Conservation (phyloP, 768 basidiomycete species). For the Nidularia pulvinata region DNA sequence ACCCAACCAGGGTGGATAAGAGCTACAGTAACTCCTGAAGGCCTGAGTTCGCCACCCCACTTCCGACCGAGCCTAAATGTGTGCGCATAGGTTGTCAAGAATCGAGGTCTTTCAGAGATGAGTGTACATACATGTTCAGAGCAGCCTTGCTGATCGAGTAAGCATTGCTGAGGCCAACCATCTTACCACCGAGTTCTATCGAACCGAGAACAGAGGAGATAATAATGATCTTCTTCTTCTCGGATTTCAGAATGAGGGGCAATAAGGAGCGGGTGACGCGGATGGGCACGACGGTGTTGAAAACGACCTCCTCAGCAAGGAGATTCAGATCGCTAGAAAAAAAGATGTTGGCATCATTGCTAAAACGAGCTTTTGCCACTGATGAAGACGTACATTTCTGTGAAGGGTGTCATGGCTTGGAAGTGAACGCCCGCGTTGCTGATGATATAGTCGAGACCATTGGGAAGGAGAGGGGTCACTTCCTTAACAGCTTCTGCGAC, state of each 20-base stretch:
- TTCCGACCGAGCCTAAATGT: slow-evolving; percentile 16
- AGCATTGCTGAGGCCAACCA: slow-evolving; percentile 6
- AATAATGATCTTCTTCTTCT: slow-evolving; percentile 15
- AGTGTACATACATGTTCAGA: slow-evolving; percentile 11
- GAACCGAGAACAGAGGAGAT: slow-evolving; percentile 19
- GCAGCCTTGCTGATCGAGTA: slow-evolving; percentile 15
- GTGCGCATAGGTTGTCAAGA: background rate
- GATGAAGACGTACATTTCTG: slow-evolving; percentile 12
- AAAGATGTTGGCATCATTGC: background rate
- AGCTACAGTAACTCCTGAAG: slow-evolving; percentile 15
- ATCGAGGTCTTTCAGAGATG: background rate
- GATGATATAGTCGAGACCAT: slow-evolving; percentile 16
- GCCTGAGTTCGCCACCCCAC: slow-evolving; percentile 16
- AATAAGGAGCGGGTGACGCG: slow-evolving; percentile 14
- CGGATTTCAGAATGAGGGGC: slow-evolving; percentile 13
- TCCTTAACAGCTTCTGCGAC: slow-evolving; percentile 9
- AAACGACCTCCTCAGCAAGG: slow-evolving; percentile 11
- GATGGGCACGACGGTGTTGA: slow-evolving; percentile 13
- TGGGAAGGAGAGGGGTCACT: slow-evolving; percentile 8
- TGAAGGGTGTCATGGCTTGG: slow-evolving; percentile 10
- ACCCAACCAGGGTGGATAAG: slow-evolving; percentile 19
- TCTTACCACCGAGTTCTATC: slow-evolving; percentile 1
- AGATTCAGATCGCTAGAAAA: slow-evolving; percentile 10
- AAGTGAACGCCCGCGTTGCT: slow-evolving; percentile 12
- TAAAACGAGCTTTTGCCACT: background rate